Base-by-base conservation (phyloP, 139 green algal genomes). In the Auxenochlorella pyrenoidosa region DNA sequence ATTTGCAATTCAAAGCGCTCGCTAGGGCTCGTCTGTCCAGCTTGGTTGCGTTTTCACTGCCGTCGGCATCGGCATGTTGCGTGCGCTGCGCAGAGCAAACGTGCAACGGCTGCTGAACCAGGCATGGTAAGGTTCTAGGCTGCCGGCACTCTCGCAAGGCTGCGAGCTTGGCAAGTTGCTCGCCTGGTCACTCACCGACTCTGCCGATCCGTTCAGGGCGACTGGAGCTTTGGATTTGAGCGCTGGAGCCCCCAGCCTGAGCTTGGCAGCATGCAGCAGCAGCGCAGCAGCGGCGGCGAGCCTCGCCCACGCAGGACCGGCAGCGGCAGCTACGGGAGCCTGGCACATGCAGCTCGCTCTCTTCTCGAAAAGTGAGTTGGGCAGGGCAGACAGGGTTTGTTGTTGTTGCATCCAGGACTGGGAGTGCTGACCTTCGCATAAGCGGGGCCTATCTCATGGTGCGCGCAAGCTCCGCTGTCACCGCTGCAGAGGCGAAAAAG, bases 401-500 rank as follows among this genome's bases (percentile, higher is more conserved):
- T 1, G n/a, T 47, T 47, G 70, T 30, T 47, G 34, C 13, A 40
- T 73, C 30, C 4, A 30, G 10, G 3, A 21, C 12, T 13, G 15
- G 12, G n/a, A 36, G 22, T 18, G 70, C 15, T 47, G 38, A 34
- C 2, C 16, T 32, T 4, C 21, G 28, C 63, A 34, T 16, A 71
- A 4, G 8, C 6, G 63, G 28, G 18, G 32, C 41, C 21, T 59
- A 6, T 28, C 19, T 80, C 1, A 60, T 1, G 22, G 5, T 40
- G 0, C 26, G 10, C 26, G 5, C 0, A 10, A 22, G 22, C 12
- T 19, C 43, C 40, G 10, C 43, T 8, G 18, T 44, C 10, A 6
- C 41, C 12, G 51, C 36, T 73, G 79, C 79, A 84, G 79, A 84
- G 63, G 80, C 40, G 2, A 85, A 85, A 63, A 85, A 85, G 80